These are phyloP conservation scores for Astrothelium macrocarpum DNA, from an alignment of 495 filamentous ascomycete species.

Conservation along the genomic window DNA sequence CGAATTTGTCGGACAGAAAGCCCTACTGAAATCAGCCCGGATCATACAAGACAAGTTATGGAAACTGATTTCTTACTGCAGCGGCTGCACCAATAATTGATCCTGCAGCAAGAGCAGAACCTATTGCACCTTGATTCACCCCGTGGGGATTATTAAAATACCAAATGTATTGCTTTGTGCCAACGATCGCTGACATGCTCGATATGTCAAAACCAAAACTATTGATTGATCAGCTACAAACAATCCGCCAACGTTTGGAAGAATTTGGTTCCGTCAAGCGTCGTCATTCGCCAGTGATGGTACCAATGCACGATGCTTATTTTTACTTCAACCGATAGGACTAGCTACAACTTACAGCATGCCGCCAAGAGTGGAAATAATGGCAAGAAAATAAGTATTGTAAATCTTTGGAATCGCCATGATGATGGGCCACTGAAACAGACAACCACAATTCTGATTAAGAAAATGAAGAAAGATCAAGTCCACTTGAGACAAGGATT, in stretches of 20 bases:
- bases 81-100: conserved; percentile 54
- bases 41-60: neutral
- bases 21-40: conserved; percentile 17
- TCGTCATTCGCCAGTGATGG: too few species aligned
- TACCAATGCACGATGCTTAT: neutral
- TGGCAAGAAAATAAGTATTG: conserved; percentile 54
- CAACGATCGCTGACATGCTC: conserved; percentile 65
- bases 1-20: conserved; percentile 54
- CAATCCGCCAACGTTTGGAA: neutral
- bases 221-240: neutral
- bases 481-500: neutral
- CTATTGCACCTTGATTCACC: conserved; percentile 55
- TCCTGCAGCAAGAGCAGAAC: conserved; percentile 56
- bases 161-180: conserved; percentile 54
- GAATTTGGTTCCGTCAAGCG: neutral
- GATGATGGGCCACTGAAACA: conserved; percentile 7
- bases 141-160: conserved; percentile 59
- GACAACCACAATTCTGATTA: too few species aligned
- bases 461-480: too few species aligned
- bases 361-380: conserved; percentile 52
- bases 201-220: conserved; percentile 58
- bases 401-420: conserved; percentile 44
- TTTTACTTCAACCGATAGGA: neutral
- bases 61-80: conserved; percentile 31
- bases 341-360: conserved; percentile 37